These are phyloP conservation scores for Nevesoporus exiguus DNA, from an alignment of 768 basidiomycete species.

Conservation along the genomic window DNA sequence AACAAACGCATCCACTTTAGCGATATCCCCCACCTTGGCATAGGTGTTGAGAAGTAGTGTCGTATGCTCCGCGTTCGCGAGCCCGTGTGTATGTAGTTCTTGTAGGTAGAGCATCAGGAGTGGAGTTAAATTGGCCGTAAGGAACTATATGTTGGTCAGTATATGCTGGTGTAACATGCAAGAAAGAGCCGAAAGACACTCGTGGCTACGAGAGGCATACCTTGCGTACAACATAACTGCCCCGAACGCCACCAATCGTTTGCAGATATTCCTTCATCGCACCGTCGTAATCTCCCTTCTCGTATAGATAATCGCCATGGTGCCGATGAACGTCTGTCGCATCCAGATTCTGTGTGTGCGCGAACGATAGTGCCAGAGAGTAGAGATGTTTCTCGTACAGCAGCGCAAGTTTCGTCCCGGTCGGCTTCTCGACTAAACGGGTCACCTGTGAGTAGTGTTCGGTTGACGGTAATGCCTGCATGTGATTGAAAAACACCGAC, in stretches of 20 bases:
- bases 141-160: conserved; percentile 54
- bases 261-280: conserved; percentile 91
- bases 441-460: conserved; percentile 43
- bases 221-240: conserved; percentile 97
- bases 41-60: conserved; percentile 96
- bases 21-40: conserved; percentile 91
- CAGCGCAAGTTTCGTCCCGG: conserved; percentile 80
- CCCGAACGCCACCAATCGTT: conserved; percentile 85
- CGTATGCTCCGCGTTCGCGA: conserved; percentile 95
- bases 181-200: not conserved
- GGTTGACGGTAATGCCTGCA: not conserved
- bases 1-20: conserved; percentile 87
- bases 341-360: conserved; percentile 74
- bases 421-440: conserved; percentile 74
- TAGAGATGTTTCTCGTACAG: conserved; percentile 80
- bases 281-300: conserved; percentile 88
- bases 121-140: conserved; percentile 94
- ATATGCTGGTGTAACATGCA: not conserved
- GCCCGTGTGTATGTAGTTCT: conserved; percentile 84
- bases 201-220: conserved; percentile 37
- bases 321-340: conserved; percentile 87
- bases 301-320: conserved; percentile 89
- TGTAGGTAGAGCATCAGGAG: conserved; percentile 95
- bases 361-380: conserved; percentile 76
- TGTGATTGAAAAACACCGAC: conserved; percentile 38